A percentile compares a stretch with the other conserved stretches of the same genome.
These are phyloP conservation scores for Trichoderma polysporum DNA, from an alignment of 2,329 filamentous ascomycete species.

Conservation along the genomic window DNA sequence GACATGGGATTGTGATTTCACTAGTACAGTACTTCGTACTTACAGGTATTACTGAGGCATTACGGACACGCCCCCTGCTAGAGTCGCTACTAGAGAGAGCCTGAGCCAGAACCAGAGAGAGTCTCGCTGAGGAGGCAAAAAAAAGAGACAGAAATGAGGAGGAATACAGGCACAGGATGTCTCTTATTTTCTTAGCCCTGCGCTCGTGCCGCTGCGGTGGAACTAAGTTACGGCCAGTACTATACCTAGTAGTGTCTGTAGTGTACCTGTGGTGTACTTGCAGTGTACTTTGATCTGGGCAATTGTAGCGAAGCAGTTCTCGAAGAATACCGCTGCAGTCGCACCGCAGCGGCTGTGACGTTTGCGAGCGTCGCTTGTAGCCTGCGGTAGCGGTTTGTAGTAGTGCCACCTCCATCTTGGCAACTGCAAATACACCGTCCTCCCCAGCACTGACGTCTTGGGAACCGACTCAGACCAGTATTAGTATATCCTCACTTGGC, in stretches of 20 bases:
- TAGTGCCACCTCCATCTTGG: neutral
- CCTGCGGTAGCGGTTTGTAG: neutral
- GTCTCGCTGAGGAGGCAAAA: neutral
- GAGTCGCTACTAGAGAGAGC: neutral
- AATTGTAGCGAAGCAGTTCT: too few relatives aligned
- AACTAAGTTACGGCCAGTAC: neutral
- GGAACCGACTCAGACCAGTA: too few relatives aligned
- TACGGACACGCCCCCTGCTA: neutral
- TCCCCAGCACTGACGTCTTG: neutral
- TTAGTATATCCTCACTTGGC: neutral
- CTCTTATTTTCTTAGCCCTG: neutral
- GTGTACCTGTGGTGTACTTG: neutral
- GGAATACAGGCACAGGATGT: neutral
- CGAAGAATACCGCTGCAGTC: neutral
- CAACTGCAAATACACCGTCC: slow-evolving; percentile 5
- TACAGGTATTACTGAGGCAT: too few relatives aligned
- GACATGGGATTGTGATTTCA: neutral
- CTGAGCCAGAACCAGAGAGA: neutral
- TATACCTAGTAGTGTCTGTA: neutral
- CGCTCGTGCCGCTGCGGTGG: neutral
- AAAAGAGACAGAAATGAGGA: neutral
- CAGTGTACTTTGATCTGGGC: too few relatives aligned
- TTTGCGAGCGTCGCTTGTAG: neutral
- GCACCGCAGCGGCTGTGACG: neutral
- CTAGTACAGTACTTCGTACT: too few relatives aligned